phyloP scores from a whole-genome alignment of 2,329 filamentous ascomycete species.

The Sarocladium kiliense region DNA sequence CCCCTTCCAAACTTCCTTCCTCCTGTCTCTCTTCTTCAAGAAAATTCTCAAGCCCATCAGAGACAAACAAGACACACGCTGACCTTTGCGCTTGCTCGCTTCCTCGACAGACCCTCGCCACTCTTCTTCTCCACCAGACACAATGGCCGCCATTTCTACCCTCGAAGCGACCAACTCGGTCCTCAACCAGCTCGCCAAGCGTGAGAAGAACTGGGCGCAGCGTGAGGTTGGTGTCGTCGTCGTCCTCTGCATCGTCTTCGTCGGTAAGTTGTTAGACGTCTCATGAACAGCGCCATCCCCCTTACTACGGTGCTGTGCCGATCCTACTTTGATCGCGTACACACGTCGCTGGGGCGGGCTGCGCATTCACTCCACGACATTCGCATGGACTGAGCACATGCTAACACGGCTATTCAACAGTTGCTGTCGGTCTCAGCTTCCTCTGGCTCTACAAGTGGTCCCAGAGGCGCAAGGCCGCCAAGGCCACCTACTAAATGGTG shows the following conservation, averaged over 20 bases:
- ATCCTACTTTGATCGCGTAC: no score
- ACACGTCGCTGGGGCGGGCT: no score
- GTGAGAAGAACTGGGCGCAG: conserved; percentile 32
- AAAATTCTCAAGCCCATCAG: neutral
- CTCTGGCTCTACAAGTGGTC: conserved; percentile 27
- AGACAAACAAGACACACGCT: neutral
- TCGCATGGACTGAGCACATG: no score
- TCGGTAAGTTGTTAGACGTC: conserved; percentile 33
- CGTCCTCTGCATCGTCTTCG: conserved; percentile 37
- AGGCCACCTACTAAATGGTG: conserved; percentile 21
- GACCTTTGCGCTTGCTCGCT: neutral
- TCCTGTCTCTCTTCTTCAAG: neutral
- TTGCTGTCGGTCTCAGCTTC: conserved; percentile 25
- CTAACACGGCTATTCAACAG: conserved; percentile 18
- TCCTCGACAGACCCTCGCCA: neutral
- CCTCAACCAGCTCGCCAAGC: conserved; percentile 34
- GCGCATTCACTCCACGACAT: no score
- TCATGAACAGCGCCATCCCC: no score
- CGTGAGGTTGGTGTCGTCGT: conserved; percentile 35
- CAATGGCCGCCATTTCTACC: conserved; percentile 37
- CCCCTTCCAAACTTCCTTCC: neutral
- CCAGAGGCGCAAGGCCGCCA: conserved; percentile 26
- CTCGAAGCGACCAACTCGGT: conserved; percentile 31
- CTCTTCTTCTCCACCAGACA: conserved; percentile 17
- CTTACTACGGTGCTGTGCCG: no score